Evolutionary conservation across 177 flowering plant genomes (phyloP), one percentile per base, ranked within the genome.

Genomic region (Tripterygium wilfordii): DNA sequence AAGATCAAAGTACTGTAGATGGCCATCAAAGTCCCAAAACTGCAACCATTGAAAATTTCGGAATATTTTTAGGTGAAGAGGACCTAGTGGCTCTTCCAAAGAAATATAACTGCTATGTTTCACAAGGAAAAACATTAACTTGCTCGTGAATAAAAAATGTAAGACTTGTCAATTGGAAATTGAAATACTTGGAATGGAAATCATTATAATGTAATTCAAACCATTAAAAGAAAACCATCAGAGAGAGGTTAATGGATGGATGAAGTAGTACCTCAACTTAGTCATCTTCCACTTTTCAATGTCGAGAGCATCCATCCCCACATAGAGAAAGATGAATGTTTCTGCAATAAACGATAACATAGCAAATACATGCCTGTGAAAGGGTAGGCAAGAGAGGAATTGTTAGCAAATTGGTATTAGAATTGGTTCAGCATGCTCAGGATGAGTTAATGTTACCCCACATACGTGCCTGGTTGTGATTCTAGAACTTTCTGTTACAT

Each of bases 251-350:
- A 40, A 3, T 3, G 10, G 8, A 19, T 12, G 25, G 24, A 20
- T 20, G 22, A 58, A 28, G 31, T 17, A 25, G 35, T 37, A 90
- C 98, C 84, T 74, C 45, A 82, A 27, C 44, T 72, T 74, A 44
- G 67, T 77, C 70, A 74, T 63, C 67, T 63, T 88, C 98, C 98
- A 91, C 61, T 82, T 88, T 68, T 78, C 81, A 0, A 74, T 69
- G 63, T 91, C 98, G 21, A 88, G 70, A 40, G 85, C 88, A 68
- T 91, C 98, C 78, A 78, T 85, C 35, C 98, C 96, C 54, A 88
- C 95, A 58, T 91, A 85, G 4, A 91, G 77, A 61, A 91, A 88
- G 60, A 91, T 85, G 58, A 83, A 85, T 3, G 90, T 76, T 48
- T 91, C 92, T 16, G 96, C 92, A 17, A 83, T 65, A 48, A 81